Percentiles rank a stretch among this genome's conserved stretches.
These are phyloP conservation scores for Kodamaea laetipori DNA, from an alignment of 805 yeast genomes.

Conservation along the genomic window DNA sequence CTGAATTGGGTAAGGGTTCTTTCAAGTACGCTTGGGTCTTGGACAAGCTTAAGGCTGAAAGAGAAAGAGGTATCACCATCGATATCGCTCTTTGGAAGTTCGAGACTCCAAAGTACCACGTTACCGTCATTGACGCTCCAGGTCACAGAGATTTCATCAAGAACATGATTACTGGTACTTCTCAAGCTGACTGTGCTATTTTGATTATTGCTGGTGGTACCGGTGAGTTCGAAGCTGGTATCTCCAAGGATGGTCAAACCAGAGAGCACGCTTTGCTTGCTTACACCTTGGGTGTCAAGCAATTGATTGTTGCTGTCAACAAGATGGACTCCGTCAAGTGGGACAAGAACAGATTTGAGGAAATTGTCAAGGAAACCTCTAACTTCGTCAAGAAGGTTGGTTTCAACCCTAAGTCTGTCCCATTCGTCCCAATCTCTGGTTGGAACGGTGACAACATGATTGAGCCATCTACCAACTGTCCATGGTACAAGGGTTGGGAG, in stretches of 20 bases:
- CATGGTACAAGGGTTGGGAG: constrained; percentile 91
- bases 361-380: constrained; percentile 99
- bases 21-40: constrained; percentile 98
- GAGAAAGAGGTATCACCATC: constrained; percentile 96
- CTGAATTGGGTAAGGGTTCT: constrained; percentile 95
- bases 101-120: constrained; percentile 87
- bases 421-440: constrained; percentile 90
- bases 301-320: constrained; percentile 96
- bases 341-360: constrained; percentile 99
- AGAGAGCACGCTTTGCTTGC: constrained; percentile 98
- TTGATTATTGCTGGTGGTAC: constrained; percentile 97
- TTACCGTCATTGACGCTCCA: constrained; percentile 96
- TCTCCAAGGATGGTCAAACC: constrained; percentile 98
- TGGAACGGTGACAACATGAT: constrained; percentile 96
- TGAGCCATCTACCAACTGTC: constrained; percentile 98
- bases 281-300: constrained; percentile 98
- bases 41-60: constrained; percentile 94
- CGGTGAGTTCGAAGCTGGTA: constrained; percentile 96
- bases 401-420: constrained; percentile 82
- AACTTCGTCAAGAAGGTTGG: constrained; percentile 89
- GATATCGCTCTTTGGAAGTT: constrained; percentile 92
- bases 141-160: constrained; percentile 99
- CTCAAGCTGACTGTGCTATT: constrained; percentile 99
- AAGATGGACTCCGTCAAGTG: constrained; percentile 96
- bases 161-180: constrained; percentile 99